These are phyloP conservation scores for Penicillium sp. DNA, from an alignment of 2,329 filamentous ascomycete genomes.

Conservation along the genomic window DNA sequence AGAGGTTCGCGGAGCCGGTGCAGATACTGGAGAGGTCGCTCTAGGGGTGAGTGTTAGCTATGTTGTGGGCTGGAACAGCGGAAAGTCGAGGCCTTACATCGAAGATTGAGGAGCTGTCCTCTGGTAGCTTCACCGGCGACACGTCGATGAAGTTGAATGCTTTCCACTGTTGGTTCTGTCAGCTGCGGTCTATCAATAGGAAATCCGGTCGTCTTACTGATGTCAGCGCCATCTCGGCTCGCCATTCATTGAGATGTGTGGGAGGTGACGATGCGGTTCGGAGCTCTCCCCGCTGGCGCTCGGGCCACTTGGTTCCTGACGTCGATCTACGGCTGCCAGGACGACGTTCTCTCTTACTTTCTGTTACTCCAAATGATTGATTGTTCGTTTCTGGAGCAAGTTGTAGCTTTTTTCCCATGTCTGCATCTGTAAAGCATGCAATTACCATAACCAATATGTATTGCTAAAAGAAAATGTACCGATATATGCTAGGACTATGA, in stretches of 20 bases:
- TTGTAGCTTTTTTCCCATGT: not conserved
- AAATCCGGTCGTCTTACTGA: conserved; percentile 25
- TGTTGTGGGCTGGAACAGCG: not conserved
- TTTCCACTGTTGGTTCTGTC: conserved; percentile 65
- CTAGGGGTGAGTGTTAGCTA: conserved; percentile 22
- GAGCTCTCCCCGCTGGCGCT: conserved; percentile 19
- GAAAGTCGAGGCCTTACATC: conserved; percentile 51
- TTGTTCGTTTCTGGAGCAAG: not conserved
- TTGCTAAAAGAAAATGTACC: not conserved
- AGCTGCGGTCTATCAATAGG: not conserved
- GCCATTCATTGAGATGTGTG: conserved; percentile 23
- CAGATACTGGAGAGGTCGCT: conserved; percentile 71
- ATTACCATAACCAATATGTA: not conserved
- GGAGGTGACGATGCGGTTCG: conserved; percentile 16
- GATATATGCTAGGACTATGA: not conserved
- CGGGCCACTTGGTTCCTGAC: conserved; percentile 11
- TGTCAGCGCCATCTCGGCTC: conserved; percentile 38
- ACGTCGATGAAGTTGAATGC: conserved; percentile 99
- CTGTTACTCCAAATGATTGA: too few relatives aligned
- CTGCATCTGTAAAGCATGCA: not conserved
- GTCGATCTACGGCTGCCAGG: conserved; percentile 1
- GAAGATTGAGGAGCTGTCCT: conserved; percentile 70
- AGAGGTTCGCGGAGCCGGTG: conserved; percentile 79
- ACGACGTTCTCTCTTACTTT: not conserved
- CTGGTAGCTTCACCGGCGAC: conserved; percentile 66